phyloP scores from a whole-genome alignment of 1,284 basidiomycete species.

The Ustilago hordei region DNA sequence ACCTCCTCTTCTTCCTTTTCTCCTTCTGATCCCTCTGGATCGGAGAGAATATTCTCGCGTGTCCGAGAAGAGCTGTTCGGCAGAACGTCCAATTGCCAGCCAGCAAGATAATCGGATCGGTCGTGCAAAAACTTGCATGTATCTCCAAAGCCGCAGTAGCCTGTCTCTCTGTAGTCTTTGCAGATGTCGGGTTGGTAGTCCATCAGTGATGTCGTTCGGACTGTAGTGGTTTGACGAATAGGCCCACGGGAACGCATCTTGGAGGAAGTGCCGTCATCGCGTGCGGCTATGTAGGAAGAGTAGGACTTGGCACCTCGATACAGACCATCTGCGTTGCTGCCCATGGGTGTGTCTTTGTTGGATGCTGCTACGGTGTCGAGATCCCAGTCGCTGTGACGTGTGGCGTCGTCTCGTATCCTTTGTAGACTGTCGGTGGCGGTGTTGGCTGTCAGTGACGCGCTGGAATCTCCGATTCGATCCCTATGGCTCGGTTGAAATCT shows the following conservation, averaged over 20 bases:
- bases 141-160: constrained; percentile 98
- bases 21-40: constrained; percentile 67
- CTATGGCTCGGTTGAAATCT: not conserved
- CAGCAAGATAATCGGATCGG: constrained; percentile 85
- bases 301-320: constrained; percentile 89
- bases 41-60: constrained; percentile 48
- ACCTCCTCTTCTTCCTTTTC: constrained; percentile 80
- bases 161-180: constrained; percentile 99
- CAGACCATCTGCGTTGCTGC: constrained; percentile 79
- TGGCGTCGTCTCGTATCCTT: constrained; percentile 70
- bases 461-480: not conserved
- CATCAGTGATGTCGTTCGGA: constrained; percentile 91
- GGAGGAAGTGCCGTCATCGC: constrained; percentile 79
- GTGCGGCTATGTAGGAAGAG: constrained; percentile 78
- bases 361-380: constrained; percentile 58
- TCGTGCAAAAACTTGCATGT: constrained; percentile 81
- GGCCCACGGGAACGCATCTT: constrained; percentile 79
- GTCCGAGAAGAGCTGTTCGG: constrained; percentile 52
- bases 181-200: constrained; percentile 99
- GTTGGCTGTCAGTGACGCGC: not conserved
- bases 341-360: not conserved
- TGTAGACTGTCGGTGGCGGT: constrained; percentile 18
- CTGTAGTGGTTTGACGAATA: constrained; percentile 75
- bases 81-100: constrained; percentile 84
- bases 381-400: constrained; percentile 71